Evolutionary conservation across 176 grass and related monocot genomes (phyloP), one percentile per base, ranked within the genome.

Genomic region (Oryza longistaminata): DNA sequence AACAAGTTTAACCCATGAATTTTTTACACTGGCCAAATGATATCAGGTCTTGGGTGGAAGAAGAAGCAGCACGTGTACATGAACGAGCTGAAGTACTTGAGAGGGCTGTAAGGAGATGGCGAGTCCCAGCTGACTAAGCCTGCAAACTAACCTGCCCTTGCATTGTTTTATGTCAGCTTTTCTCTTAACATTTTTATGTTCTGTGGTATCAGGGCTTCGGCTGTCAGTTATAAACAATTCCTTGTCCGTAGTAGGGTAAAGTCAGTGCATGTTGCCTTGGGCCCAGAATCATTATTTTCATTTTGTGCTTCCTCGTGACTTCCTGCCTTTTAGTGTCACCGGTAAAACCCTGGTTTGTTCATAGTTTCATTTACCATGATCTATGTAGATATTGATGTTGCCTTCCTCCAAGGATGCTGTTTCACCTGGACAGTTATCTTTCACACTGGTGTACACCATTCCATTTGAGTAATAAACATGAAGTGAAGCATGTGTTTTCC

Each of bases 21-120:
- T 31, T 31, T 31, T 31, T 31, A 31, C 7, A 26, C 3, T n/a
- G 9, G 40, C 13, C 42, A 7, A 13, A 39, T 15, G 68, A 6
- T 55, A 10, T 37, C 83, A 95, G 93, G 60, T 90, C 79, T 34
- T 95, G 93, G 93, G 93, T 95, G 48, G 85, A 95, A 3, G 82
- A 92, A 73, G 93, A 95, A 84, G 90, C 88, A 31, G 58, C 81
- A 6, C 67, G 61, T 0, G 65, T 83, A 21, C 90, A 79, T 58
- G 80, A 84, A 70, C 74, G 75, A 75, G 82, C 88, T 11, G 73
- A 88, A 48, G 69, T 76, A 60, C 85, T 95, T 0, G 45, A 84
- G 85, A 84, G 77, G 65, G 92, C 92, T 69, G 70, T 89, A 75
- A 78, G 78, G 78, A 92, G 92, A 86, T 94, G 92, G 90, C 85